Evolutionary conservation across 2,329 filamentous ascomycete genomes (phyloP).

Genomic region (Thielaviopsis punctulata): DNA sequence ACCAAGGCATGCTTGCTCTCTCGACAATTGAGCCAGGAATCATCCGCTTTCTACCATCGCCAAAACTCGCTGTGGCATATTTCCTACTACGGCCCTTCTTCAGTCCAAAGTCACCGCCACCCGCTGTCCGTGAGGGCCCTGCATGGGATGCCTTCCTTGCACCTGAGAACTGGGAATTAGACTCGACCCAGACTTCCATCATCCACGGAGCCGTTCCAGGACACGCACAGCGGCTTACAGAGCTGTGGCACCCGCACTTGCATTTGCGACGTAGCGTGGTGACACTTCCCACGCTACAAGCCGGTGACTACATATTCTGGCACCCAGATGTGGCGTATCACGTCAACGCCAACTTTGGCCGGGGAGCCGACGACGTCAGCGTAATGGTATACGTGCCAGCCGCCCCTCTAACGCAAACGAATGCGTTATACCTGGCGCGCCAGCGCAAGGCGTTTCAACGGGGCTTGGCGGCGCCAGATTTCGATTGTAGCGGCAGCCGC

Average conservation of each 20-base stretch:
- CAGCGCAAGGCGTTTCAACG: conserved; percentile 39
- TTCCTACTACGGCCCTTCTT: conserved; percentile 48
- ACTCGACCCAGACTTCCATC: conserved; percentile 34
- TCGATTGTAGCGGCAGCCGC: conserved; percentile 32
- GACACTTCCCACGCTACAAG: conserved; percentile 35
- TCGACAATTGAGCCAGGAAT: conserved; percentile 44
- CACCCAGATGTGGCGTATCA: conserved; percentile 40
- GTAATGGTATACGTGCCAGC: conserved; percentile 39
- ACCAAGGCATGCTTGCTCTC: conserved; percentile 47
- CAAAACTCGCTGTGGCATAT: conserved; percentile 58
- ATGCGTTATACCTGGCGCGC: conserved; percentile 37
- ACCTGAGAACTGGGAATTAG: conserved; percentile 25
- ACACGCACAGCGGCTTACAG: conserved; percentile 39
- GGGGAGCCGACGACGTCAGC: conserved; percentile 22
- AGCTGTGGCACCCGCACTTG: conserved; percentile 40
- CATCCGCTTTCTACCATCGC: conserved; percentile 58
- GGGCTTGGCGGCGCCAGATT: conserved; percentile 37
- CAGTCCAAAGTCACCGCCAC: conserved; percentile 26
- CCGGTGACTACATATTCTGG: conserved; percentile 42
- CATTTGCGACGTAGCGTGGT: conserved; percentile 35
- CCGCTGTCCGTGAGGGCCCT: conserved; percentile 22
- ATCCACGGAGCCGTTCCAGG: conserved; percentile 41
- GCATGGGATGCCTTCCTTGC: conserved; percentile 35
- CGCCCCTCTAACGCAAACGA: conserved; percentile 38
- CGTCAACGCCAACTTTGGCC: conserved; percentile 26